Evolutionary conservation across 164 flowering plant species (phyloP).

Genomic region (Annona squamosa): DNA sequence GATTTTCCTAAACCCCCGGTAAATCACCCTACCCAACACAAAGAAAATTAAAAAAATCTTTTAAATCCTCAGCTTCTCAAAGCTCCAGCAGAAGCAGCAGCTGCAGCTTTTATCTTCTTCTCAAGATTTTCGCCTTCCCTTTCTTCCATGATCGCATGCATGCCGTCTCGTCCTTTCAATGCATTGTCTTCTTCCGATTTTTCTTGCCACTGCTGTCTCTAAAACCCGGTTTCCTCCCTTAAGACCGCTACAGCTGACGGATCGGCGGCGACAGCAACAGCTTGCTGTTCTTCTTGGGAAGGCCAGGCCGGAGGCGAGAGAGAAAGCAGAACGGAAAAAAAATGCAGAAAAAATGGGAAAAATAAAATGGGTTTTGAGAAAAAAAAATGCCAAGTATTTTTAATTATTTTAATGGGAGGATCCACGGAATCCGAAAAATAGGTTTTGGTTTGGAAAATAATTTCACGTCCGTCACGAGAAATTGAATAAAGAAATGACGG

Average conservation of each 20-base stretch:
- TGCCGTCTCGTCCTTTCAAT: not conserved
- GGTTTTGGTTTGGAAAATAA: constrained; percentile 47
- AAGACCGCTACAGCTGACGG: constrained; percentile 20
- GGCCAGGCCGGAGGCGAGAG: constrained; percentile 7
- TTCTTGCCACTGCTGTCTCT: not conserved
- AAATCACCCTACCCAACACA: constrained; percentile 2
- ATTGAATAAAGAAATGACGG: not conserved
- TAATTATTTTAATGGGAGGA: constrained; percentile 17
- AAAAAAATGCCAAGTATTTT: not conserved
- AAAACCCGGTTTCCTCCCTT: not conserved
- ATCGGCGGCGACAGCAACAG: not conserved
- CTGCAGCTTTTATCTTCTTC: constrained; percentile 10
- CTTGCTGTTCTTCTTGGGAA: not conserved
- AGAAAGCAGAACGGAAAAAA: constrained; percentile 12
- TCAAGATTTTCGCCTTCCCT: not conserved
- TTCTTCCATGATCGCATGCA: not conserved
- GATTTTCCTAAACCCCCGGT: not conserved
- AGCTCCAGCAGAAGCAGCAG: constrained; percentile 12
- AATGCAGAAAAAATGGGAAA: constrained; percentile 9
- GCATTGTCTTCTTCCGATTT: not conserved
- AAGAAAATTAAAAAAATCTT: not conserved
- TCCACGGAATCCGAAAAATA: constrained; percentile 30
- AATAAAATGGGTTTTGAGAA: not conserved
- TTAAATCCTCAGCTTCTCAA: not conserved
- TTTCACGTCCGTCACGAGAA: constrained; percentile 43